Evolutionary conservation across 192 early-diverging fungal genomes (phyloP), one percentile per base, ranked within the genome.

Genomic region (Podila clonocystis): DNA sequence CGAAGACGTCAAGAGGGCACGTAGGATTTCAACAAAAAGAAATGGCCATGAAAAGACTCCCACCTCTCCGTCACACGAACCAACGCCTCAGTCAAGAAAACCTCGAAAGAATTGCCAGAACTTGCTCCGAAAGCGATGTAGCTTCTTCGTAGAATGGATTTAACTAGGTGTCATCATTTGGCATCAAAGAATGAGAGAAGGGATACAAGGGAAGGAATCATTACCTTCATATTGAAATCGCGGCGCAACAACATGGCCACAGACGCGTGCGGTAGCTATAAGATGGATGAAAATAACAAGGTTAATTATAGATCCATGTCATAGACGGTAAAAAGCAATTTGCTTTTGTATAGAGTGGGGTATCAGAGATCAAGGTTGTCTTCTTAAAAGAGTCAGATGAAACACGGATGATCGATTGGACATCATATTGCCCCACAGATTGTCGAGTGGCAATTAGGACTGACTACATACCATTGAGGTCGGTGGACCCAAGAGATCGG

Each of bases 111-210:
- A 67, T 79, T 50, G 70, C 70, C 76, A 72, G 55, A 13, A 9
- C 69, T 58, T 41, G 50, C 29, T 72, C 70, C 59, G 61, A 66
- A 79, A 66, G 70, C 41, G 48, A 72, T 79, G 76, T 79, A 72
- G 76, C 76, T 34, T 55, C 76, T 61, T 79, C 76, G 67, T 79
- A 79, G 76, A 79, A 79, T 79, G 76, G 76, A 79, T 79, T 79
- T 79, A 79, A 79, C 76, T 79, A 72, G 76, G 58, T 79, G 50
- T 79, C 76, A 79, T 79, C 76, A 79, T 79, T 72, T 79, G 76
- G 76, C 76, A 33, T 49, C 48, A 65, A 30, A n/a, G 3, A 13
- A n/a, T 11, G 34, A 41, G 22, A 38, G 36, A 59, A 36, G 20
- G 30, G 62, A 17, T 15, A 52, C 28, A 12, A 38, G 24, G 64